phyloP scores from a whole-genome alignment of 805 yeast species.

The Saturnispora sanitii region DNA sequence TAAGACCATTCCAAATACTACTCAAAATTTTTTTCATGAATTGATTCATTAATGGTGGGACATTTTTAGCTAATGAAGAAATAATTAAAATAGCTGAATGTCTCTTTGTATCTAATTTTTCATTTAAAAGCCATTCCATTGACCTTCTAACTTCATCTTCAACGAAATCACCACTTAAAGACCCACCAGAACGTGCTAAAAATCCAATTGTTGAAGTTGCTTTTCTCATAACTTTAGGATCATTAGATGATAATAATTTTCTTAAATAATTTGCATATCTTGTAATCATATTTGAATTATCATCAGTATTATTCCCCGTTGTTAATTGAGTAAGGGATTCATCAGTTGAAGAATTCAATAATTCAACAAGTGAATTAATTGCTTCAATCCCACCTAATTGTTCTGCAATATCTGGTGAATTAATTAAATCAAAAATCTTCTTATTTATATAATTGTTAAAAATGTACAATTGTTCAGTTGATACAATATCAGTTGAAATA shows the following conservation, averaged over 20 bases:
- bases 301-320: slow-evolving; percentile 37
- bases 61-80: slow-evolving; percentile 72
- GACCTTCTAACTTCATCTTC: slow-evolving; percentile 86
- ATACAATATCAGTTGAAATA: slow-evolving; percentile 62
- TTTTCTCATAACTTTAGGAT: slow-evolving; percentile 71
- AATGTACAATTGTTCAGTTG: slow-evolving; percentile 71
- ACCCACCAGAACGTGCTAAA: slow-evolving; percentile 81
- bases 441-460: slow-evolving; percentile 82
- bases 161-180: slow-evolving; percentile 84
- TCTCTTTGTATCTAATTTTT: slow-evolving; percentile 73
- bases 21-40: slow-evolving; percentile 72
- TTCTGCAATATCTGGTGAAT: slow-evolving; percentile 59
- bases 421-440: slow-evolving; percentile 75
- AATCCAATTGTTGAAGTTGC: slow-evolving; percentile 86
- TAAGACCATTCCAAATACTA: slow-evolving; percentile 77
- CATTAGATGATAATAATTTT: slow-evolving; percentile 70
- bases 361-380: slow-evolving; percentile 75
- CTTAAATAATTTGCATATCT: slow-evolving; percentile 85
- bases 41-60: slow-evolving; percentile 74
- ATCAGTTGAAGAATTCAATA: slow-evolving; percentile 54
- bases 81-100: slow-evolving; percentile 86
- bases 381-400: slow-evolving; percentile 89
- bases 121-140: slow-evolving; percentile 85
- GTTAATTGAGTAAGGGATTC: slow-evolving; percentile 29
- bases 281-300: slow-evolving; percentile 79